Conservation (phyloP, 2,329 filamentous ascomycete genomes). For the Aspergillus piperis region DNA sequence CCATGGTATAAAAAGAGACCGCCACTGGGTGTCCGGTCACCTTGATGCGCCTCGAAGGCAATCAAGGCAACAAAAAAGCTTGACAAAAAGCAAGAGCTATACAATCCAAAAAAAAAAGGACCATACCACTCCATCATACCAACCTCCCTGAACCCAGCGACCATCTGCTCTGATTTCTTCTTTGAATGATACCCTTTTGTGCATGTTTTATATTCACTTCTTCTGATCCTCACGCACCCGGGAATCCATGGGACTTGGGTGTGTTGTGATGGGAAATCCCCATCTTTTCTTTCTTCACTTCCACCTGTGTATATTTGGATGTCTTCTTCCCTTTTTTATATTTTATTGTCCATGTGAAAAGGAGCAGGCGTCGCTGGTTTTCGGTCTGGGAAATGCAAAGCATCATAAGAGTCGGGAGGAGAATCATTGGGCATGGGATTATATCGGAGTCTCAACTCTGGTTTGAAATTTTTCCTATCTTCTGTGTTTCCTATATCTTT, state of each 20-base stretch:
- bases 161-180: slow-evolving; percentile 16
- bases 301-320: slow-evolving; percentile 10
- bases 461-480: slow-evolving; percentile 1
- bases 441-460: slow-evolving; percentile 1
- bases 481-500: slow-evolving; percentile 1
- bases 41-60: slow-evolving; percentile 1
- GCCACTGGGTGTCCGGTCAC: background rate
- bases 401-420: background rate
- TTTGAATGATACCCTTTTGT: slow-evolving; percentile 28
- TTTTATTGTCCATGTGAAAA: slow-evolving; percentile 5
- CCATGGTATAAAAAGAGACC: slow-evolving; percentile 26
- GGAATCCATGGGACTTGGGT: slow-evolving; percentile 2
- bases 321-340: background rate
- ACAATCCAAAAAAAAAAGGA: background rate
- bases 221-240: slow-evolving; percentile 13
- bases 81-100: background rate
- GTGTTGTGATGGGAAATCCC: slow-evolving; percentile 1
- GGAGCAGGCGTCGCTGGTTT: slow-evolving; percentile 11
- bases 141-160: slow-evolving; percentile 6
- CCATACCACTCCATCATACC: slow-evolving; percentile 2
- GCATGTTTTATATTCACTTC: slow-evolving; percentile 19
- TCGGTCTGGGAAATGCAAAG: slow-evolving; percentile 3
- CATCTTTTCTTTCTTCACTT: slow-evolving; percentile 7
- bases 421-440: background rate
- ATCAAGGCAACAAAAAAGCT: slow-evolving; percentile 4